Evolutionary conservation across 2,329 filamentous ascomycete species (phyloP).

Genomic region (Xylaria multiplex): DNA sequence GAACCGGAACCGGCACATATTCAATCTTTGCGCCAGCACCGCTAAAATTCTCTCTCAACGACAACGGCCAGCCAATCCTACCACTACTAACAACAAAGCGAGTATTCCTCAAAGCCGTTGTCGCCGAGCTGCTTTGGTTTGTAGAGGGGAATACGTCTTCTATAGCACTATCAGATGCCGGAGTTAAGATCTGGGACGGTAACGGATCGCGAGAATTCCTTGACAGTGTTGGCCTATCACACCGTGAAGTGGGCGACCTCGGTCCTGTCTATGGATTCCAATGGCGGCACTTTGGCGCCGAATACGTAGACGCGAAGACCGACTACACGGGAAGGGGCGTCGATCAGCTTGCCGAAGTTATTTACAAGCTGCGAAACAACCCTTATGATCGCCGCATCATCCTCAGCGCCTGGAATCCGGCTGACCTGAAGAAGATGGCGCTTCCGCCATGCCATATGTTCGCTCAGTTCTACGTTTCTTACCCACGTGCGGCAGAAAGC

Average conservation of each 20-base stretch:
- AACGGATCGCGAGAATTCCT: slow-evolving; percentile 93
- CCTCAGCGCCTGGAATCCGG: slow-evolving; percentile 93
- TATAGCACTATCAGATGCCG: slow-evolving; percentile 76
- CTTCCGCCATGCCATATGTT: slow-evolving; percentile 86
- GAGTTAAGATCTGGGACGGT: slow-evolving; percentile 98
- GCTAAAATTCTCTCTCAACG: slow-evolving; percentile 85
- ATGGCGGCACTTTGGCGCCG: slow-evolving; percentile 97
- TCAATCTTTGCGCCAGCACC: slow-evolving; percentile 89
- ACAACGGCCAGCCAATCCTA: slow-evolving; percentile 71
- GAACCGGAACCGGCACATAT: slow-evolving; percentile 92
- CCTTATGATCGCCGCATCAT: slow-evolving; percentile 93
- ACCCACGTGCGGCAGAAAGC: slow-evolving; percentile 53
- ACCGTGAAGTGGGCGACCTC: slow-evolving; percentile 87
- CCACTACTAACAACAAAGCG: slow-evolving; percentile 97
- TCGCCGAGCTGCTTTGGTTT: slow-evolving; percentile 97
- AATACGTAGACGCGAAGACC: slow-evolving; percentile 79
- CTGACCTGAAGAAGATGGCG: slow-evolving; percentile 77
- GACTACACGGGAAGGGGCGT: slow-evolving; percentile 91
- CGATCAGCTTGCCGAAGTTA: slow-evolving; percentile 91
- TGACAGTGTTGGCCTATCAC: slow-evolving; percentile 81
- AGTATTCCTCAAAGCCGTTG: slow-evolving; percentile 89
- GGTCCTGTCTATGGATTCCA: slow-evolving; percentile 98
- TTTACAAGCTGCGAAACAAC: slow-evolving; percentile 82
- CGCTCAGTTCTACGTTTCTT: slow-evolving; percentile 81
- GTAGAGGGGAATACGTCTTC: slow-evolving; percentile 86